These are phyloP conservation scores for Fraxinus sp. DNA, from an alignment of 305 asterid species.

Conservation along the genomic window DNA sequence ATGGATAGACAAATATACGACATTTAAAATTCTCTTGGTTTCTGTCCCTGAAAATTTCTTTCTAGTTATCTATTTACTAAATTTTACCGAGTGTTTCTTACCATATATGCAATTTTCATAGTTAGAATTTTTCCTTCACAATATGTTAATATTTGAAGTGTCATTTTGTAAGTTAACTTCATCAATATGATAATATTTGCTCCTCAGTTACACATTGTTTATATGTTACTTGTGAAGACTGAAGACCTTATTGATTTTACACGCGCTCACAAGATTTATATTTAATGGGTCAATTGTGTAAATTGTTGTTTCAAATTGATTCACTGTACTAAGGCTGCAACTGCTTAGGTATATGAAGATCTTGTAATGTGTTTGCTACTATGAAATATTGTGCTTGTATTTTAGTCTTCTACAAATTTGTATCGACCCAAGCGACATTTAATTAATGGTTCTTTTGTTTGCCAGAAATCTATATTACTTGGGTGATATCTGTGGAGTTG, in stretches of 20 bases:
- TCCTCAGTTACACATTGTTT: background rate
- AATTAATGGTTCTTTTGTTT: background rate
- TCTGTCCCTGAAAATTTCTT: background rate
- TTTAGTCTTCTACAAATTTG: background rate
- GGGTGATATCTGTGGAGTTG: background rate
- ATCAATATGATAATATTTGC: background rate
- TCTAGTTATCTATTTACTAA: background rate
- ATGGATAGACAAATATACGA: background rate
- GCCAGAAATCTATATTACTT: conserved; percentile 6
- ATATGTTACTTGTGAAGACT: background rate
- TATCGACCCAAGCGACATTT: background rate
- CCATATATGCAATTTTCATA: background rate
- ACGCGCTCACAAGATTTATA: background rate
- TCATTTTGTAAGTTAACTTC: background rate
- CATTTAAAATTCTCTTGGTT: background rate
- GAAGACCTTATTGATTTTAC: background rate
- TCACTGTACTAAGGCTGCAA: background rate
- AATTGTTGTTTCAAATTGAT: background rate
- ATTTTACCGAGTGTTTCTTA: background rate
- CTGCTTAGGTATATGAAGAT: background rate
- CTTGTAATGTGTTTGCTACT: background rate
- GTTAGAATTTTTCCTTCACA: background rate
- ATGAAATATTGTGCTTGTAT: background rate
- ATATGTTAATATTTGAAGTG: background rate
- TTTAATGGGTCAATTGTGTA: background rate